These are phyloP conservation scores for Globisporangium cederbergense DNA, from an alignment of 352 stramenopile species.

Conservation along the genomic window DNA sequence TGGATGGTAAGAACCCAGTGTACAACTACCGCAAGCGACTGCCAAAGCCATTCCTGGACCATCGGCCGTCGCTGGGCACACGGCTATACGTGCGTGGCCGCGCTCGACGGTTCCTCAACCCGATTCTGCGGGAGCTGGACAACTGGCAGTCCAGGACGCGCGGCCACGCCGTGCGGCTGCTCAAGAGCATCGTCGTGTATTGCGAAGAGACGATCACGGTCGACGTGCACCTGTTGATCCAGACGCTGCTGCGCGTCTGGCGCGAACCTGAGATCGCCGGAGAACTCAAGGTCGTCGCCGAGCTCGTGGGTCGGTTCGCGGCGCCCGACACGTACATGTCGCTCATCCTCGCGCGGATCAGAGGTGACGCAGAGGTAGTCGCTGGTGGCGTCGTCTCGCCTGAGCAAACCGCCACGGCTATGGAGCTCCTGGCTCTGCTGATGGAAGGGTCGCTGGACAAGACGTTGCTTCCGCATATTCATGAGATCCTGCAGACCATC, in stretches of 20 bases:
- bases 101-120: slow-evolving; percentile 86
- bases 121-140: slow-evolving; percentile 86
- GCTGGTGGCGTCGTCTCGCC: slow-evolving; percentile 20
- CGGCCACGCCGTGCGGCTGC: slow-evolving; percentile 77
- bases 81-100: slow-evolving; percentile 90
- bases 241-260: slow-evolving; percentile 62
- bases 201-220: slow-evolving; percentile 93
- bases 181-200: slow-evolving; percentile 90
- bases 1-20: slow-evolving; percentile 85
- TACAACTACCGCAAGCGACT: slow-evolving; percentile 86
- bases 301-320: slow-evolving; percentile 62
- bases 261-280: slow-evolving; percentile 25
- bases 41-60: slow-evolving; percentile 70
- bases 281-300: slow-evolving; percentile 34
- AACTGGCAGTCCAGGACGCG: slow-evolving; percentile 90
- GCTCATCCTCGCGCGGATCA: slow-evolving; percentile 56
- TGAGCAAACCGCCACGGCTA: slow-evolving; percentile 19
- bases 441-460: slow-evolving; percentile 58
- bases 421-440: slow-evolving; percentile 54
- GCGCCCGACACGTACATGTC: slow-evolving; percentile 62
- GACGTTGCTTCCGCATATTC: slow-evolving; percentile 52
- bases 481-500: slow-evolving; percentile 48
- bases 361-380: slow-evolving; percentile 45
- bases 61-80: slow-evolving; percentile 85
- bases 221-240: slow-evolving; percentile 77